Conservation (phyloP, 2,329 filamentous ascomycete species). For the Penicillium sp. region DNA sequence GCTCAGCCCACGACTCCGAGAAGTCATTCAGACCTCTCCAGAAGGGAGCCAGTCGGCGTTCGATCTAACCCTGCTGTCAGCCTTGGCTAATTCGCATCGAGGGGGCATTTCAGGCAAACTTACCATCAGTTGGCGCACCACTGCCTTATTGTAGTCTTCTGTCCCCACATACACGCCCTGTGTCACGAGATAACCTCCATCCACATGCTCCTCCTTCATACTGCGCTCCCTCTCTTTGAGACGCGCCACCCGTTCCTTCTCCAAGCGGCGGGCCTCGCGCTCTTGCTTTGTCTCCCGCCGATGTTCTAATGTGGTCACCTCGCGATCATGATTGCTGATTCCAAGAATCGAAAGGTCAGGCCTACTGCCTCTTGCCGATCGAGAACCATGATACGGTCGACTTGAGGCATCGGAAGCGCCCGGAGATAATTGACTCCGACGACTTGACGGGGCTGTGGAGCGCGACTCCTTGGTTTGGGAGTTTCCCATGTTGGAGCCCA, state of each 20-base stretch:
- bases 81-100: neutral
- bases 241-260: conserved; percentile 73
- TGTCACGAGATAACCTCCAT: conserved; percentile 92
- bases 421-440: conserved; percentile 33
- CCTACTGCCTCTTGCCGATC: conserved; percentile 53
- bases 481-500: conserved; percentile 42
- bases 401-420: conserved; percentile 31
- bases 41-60: conserved; percentile 87
- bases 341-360: conserved; percentile 61
- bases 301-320: conserved; percentile 52
- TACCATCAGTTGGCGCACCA: conserved; percentile 90
- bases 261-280: conserved; percentile 78
- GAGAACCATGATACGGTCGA: conserved; percentile 37
- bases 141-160: conserved; percentile 88
- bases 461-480: conserved; percentile 49
- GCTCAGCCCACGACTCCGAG: conserved; percentile 83
- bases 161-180: conserved; percentile 87
- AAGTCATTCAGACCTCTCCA: conserved; percentile 93
- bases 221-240: conserved; percentile 86
- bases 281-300: conserved; percentile 89
- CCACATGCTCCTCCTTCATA: conserved; percentile 85
- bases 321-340: conserved; percentile 51
- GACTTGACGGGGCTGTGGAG: conserved; percentile 26
- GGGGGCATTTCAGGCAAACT: conserved; percentile 19
- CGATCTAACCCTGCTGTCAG: conserved; percentile 63